Base-by-base conservation (phyloP, 768 basidiomycete genomes). In the Calocera cornea region DNA sequence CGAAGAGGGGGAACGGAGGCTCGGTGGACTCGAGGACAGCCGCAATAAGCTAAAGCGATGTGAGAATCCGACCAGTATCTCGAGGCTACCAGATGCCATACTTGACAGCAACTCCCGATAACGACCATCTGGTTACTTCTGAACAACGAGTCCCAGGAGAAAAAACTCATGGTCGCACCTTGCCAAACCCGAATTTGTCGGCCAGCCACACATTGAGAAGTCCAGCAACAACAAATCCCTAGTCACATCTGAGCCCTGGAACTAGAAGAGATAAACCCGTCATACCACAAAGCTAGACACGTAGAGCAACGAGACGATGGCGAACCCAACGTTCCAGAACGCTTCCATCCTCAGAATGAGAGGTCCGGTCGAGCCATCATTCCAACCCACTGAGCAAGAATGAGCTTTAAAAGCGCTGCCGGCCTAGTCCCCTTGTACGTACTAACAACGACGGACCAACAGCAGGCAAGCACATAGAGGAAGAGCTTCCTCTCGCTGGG, bases 1-100 rank as follows among this genome's bases (percentile, higher is more conserved):
- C 77, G 65, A 82, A 79, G 1, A 79, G 72, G 0, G 81, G 82
- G 69, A 80, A 84, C 2, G 83, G 82, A 8, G 77, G 75, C 2
- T 78, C 77, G 31, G 78, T 74, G 19, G 77, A 77, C 66, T 79
- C 77, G 24, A 83, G 74, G 14, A 72, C 65, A 65, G 77, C 78
- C 5, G 69, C 75, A n/a, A 75, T 69, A 1, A 76, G 65, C 69
- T 78, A 77, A 34, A 73, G 31, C 24, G 10, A 29, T 10, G 10
- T 60, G 14, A 60, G 31, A 33, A 60, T 7, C 44, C 5, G 44
- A 24, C 10, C n/a, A 33, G 14, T 60, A 8, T 29, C 31, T 10
- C 16, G 2, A 27, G 14, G 27, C 3, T 60, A 10, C 2, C 27
- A 22, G 24, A 19, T 3, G 24, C 16, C 27, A 29, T 60, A 60